Evolutionary conservation across 371 early-diverging fungal genomes (phyloP).

Genomic region (Rhizopus sp.): DNA sequence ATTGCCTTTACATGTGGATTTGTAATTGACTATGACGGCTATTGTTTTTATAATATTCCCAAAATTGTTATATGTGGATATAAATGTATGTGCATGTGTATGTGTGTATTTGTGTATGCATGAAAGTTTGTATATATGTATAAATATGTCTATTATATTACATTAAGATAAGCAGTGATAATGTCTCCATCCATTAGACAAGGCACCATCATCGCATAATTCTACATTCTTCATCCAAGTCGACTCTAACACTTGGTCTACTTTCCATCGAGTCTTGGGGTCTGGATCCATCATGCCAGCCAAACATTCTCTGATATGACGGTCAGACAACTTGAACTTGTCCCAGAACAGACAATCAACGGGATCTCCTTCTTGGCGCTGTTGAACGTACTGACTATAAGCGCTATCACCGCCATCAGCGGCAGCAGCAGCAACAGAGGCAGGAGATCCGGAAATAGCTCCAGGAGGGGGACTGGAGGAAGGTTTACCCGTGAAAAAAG

Average conservation of each 20-base stretch:
- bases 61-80: neutral
- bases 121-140: neutral
- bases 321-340: constrained; percentile 1
- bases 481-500: constrained; percentile 63
- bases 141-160: neutral
- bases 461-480: constrained; percentile 41
- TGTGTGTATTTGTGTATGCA: constrained; percentile 1
- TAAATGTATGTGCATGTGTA: neutral
- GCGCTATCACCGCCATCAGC: constrained; percentile 39
- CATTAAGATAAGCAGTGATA: constrained; percentile 19
- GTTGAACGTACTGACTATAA: constrained; percentile 30
- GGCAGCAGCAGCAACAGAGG: constrained; percentile 32
- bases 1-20: too few relatives aligned
- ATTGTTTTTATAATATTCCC: too few relatives aligned
- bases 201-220: constrained; percentile 44
- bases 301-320: constrained; percentile 27
- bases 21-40: too few relatives aligned
- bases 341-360: constrained; percentile 27
- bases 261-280: constrained; percentile 48
- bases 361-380: constrained; percentile 14
- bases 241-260: constrained; percentile 41
- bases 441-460: constrained; percentile 52
- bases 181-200: constrained; percentile 46
- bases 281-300: constrained; percentile 54
- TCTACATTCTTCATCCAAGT: constrained; percentile 44